phyloP scores from a whole-genome alignment of 2,329 filamentous ascomycete species.

The Clarireedia paspali region DNA sequence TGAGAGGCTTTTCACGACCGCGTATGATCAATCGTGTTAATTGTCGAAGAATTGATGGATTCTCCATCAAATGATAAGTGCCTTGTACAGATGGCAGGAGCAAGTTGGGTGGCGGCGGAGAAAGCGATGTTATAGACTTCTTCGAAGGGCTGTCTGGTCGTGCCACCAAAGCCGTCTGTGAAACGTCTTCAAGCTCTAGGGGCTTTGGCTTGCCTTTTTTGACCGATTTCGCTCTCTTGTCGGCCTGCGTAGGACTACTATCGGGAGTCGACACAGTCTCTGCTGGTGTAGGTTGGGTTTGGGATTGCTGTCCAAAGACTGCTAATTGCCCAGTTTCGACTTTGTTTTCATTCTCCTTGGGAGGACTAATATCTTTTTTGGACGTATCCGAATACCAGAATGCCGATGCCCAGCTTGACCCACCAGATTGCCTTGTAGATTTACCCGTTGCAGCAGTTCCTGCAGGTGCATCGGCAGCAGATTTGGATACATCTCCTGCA shows the following conservation, averaged over 20 bases:
- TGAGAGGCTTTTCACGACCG: conserved; percentile 47
- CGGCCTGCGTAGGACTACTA: conserved; percentile 9
- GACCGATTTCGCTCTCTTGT: conserved; percentile 18
- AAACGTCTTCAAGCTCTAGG: conserved; percentile 16
- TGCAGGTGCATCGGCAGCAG: not conserved
- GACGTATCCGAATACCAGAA: conserved; percentile 58
- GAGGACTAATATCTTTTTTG: conserved; percentile 20
- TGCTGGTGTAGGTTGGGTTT: conserved; percentile 37
- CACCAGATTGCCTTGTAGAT: conserved; percentile 21
- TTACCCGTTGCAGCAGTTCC: conserved; percentile 2
- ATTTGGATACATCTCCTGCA: not conserved
- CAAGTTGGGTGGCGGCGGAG: conserved; percentile 45
- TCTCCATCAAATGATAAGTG: conserved; percentile 60
- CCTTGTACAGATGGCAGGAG: conserved; percentile 61
- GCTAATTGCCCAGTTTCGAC: conserved; percentile 39
- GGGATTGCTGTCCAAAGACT: conserved; percentile 48
- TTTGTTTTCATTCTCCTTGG: conserved; percentile 2
- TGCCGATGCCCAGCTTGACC: conserved; percentile 59
- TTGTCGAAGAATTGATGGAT: conserved; percentile 64
- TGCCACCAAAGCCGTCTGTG: conserved; percentile 8
- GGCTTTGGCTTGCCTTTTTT: conserved; percentile 23
- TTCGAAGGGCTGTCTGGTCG: conserved; percentile 13
- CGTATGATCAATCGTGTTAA: conserved; percentile 50
- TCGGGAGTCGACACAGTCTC: conserved; percentile 11
- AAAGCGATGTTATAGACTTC: conserved; percentile 16